Conservation (phyloP, 495 filamentous ascomycete species). For the Echria macrotheca region DNA sequence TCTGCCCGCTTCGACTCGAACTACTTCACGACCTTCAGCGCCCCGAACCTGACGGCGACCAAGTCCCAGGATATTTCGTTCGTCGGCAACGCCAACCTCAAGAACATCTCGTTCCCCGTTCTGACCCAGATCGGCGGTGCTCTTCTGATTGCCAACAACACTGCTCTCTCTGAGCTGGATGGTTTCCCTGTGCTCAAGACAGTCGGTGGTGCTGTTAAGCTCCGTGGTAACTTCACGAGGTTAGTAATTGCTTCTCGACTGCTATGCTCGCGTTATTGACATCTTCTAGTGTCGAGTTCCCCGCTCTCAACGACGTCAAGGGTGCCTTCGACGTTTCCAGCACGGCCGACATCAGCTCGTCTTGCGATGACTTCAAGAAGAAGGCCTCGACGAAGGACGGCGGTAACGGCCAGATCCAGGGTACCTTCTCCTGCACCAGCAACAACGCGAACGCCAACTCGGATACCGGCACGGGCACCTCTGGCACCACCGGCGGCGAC, state of each 20-base stretch:
- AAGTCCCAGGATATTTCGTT: constrained; percentile 67
- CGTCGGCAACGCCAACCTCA: constrained; percentile 67
- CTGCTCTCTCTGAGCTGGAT: constrained; percentile 54
- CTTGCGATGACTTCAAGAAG: constrained; percentile 44
- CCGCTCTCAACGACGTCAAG: constrained; percentile 64
- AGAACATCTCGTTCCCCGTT: constrained; percentile 67
- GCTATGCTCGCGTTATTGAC: not conserved
- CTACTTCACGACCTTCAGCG: constrained; percentile 59
- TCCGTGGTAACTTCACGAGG: constrained; percentile 78
- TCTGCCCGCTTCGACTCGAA: constrained; percentile 81
- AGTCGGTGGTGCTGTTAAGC: constrained; percentile 83
- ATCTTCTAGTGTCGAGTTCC: constrained; percentile 58
- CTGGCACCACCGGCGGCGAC: constrained; percentile 14
- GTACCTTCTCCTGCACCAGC: constrained; percentile 53
- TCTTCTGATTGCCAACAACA: constrained; percentile 85
- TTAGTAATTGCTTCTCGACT: constrained; percentile 44
- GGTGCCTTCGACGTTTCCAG: constrained; percentile 85
- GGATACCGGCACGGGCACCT: constrained; percentile 28
- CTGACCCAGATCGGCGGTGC: constrained; percentile 69
- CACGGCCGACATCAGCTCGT: constrained; percentile 54
- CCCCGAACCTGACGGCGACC: constrained; percentile 74
- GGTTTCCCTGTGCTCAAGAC: constrained; percentile 60
- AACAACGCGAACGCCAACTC: constrained; percentile 39
- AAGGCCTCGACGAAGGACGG: constrained; percentile 31
- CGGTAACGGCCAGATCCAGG: constrained; percentile 49